These are phyloP conservation scores for Candida stauntonica DNA, from an alignment of 805 yeast species.

Conservation along the genomic window DNA sequence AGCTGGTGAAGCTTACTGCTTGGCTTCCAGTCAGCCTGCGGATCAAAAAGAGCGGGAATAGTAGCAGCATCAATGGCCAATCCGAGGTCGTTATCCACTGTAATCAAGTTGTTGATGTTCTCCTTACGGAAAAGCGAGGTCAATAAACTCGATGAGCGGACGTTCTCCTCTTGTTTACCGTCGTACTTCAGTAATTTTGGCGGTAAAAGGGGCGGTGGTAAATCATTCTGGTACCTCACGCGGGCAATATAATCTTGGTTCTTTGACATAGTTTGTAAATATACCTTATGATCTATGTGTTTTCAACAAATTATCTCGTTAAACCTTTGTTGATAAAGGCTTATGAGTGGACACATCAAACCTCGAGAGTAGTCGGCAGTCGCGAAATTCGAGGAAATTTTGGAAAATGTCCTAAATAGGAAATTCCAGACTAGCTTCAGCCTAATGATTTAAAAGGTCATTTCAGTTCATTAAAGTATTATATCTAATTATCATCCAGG, in stretches of 20 bases:
- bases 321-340: too few species aligned
- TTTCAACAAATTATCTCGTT: too few species aligned
- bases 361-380: neutral
- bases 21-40: slow-evolving; percentile 17
- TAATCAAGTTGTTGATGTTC: slow-evolving; percentile 59
- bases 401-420: neutral
- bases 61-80: slow-evolving; percentile 70
- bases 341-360: too few species aligned
- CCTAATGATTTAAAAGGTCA: too few species aligned
- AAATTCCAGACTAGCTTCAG: too few species aligned
- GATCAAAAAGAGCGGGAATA: slow-evolving; percentile 64
- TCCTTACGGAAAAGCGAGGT: slow-evolving; percentile 67
- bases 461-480: neutral
- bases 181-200: slow-evolving; percentile 72
- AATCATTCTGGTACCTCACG: slow-evolving; percentile 74
- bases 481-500: slow-evolving; percentile 19
- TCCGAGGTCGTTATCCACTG: slow-evolving; percentile 61
- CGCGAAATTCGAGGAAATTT: neutral
- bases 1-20: slow-evolving; percentile 53
- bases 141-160: slow-evolving; percentile 52
- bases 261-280: slow-evolving; percentile 32
- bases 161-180: slow-evolving; percentile 35
- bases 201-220: slow-evolving; percentile 92
- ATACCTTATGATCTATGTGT: too few species aligned
- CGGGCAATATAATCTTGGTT: slow-evolving; percentile 79